Evolutionary conservation across 2,329 filamentous ascomycete genomes (phyloP), one percentile per base, ranked within the genome.

Genomic region (Exserohilum turcica): DNA sequence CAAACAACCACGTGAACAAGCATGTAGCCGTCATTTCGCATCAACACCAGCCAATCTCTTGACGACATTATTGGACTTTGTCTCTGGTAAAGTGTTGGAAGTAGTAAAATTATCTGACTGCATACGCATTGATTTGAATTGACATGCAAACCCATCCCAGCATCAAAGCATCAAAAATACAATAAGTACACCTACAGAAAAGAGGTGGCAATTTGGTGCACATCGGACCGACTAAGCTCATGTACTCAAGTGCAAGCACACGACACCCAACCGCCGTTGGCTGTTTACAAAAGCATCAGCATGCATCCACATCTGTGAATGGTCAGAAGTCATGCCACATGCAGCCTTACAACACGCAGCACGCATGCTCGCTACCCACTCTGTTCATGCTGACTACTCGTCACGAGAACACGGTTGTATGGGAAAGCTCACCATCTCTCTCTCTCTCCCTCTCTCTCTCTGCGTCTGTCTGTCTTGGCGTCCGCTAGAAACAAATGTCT

Each of bases 311-410:
- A 28, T 5, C 18, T 38, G 27, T 59, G 18, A 56, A 40, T 53
- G 56, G 56, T 21, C 45, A 50, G 43, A 58, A 56, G 56, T 56
- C 56, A 52, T 50, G 27, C 56, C 50, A 42, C 16, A 21, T 32
- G 47, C 38, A 45, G 29, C 42, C 29, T 13, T 12, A 18, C 21
- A 24, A 24, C 21, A 24, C 21, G 21, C 21, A 24, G 24, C 40
- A 33, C 40, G 40, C 24, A 27, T 32, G 18, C 5, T 33, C 18
- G 15, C 13, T 12, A 33, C 42, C 24, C 24, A 19, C 35, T 24
- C 16, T 24, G n/a, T n/a, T n/a, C n/a, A n/a, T 19, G 12, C 12
- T 3, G 13, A 52, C 32, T 40, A 32, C 13, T 21, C 39, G 12
- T 6, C 28, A 43, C 37, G 24, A 15, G 29, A 33, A n/a, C 28